phyloP scores from a whole-genome alignment of 257 asterid species.

The Ilex aquifolium region DNA sequence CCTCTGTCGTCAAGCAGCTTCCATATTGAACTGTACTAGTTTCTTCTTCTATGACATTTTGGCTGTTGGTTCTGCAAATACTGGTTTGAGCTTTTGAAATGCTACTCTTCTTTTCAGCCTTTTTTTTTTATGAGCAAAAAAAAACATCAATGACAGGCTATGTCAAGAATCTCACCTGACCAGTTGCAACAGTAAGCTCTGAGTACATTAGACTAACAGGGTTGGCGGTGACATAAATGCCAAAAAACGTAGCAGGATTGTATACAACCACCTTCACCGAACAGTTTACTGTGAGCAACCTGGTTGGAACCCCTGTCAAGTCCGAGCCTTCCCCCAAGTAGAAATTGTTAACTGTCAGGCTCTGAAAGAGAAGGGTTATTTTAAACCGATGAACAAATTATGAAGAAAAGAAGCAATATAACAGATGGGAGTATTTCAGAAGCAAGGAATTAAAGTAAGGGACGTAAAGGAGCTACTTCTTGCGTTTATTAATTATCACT shows the following conservation, averaged over 20 bases:
- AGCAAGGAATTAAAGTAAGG: too few relatives aligned
- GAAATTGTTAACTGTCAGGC: constrained; percentile 36
- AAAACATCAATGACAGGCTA: background rate
- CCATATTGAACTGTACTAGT: too few relatives aligned
- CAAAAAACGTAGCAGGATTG: constrained; percentile 64
- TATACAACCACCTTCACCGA: constrained; percentile 38
- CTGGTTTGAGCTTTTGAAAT: too few relatives aligned
- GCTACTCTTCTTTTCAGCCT: too few relatives aligned
- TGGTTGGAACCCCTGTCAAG: constrained; percentile 63
- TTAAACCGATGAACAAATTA: too few relatives aligned
- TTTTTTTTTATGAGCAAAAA: background rate
- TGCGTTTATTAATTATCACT: too few relatives aligned
- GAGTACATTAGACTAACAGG: constrained; percentile 44
- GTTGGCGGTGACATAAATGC: constrained; percentile 42
- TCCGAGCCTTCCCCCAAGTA: constrained; percentile 55
- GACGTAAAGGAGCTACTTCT: too few relatives aligned
- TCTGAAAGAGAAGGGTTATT: constrained; percentile 12
- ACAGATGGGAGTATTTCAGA: too few relatives aligned
- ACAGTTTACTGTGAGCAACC: constrained; percentile 48
- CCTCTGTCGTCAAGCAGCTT: too few relatives aligned
- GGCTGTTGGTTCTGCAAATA: too few relatives aligned
- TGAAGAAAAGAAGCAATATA: too few relatives aligned
- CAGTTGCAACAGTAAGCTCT: constrained; percentile 51
- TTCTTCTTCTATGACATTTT: too few relatives aligned
- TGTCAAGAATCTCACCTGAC: constrained; percentile 39